Base-by-base conservation (phyloP, 2,329 filamentous ascomycete genomes). In the Kalaharituber pfeilii region DNA sequence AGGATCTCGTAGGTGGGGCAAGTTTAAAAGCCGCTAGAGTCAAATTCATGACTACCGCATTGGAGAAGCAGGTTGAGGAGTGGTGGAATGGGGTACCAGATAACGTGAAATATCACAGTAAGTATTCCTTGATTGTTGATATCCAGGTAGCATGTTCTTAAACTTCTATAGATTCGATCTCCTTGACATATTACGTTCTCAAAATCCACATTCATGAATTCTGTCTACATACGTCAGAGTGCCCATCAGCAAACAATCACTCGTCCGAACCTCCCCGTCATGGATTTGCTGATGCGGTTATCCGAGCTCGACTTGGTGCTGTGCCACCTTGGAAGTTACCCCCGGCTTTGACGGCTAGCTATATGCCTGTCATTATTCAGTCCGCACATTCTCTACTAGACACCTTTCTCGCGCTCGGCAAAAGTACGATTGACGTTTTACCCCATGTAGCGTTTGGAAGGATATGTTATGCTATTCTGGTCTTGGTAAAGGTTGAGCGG, bases 361-460 rank as follows among this genome's bases (percentile, higher is more conserved):
- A 22, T 25, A 15, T 47, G n/a, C 42, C 42, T 13, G 42, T 47
- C 42, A 22, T 47, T 20, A 20, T 47, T 13, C 18, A 22, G 24
- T 22, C n/a, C 1, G 42, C 42, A 2, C 42, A 47, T 47, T 13
- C 15, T 13, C 42, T 47, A 11, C 42, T 47, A 5, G 42, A 47
- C 5, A 25, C 42, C 11, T 47, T 22, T 22, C 24, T 47, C 18
- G 3, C 42, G 11, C n/a, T 47, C 5, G 42, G 24, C 4, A 20
- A 47, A 22, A 22, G 42, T 11, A 47, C 42, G 4, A 25, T 47
- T 25, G 42, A 25, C 13, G 18, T 25, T 13, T 22, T 47, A 15
- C 42, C 42, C 11, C 42, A 47, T 47, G 42, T 47, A 22, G 42
- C 42, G n/a, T 47, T 47, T 24, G 42, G 42, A 22, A 47, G 42